Evolutionary conservation across 2,329 filamentous ascomycete genomes (phyloP).

Genomic region (Phialophora tarda): DNA sequence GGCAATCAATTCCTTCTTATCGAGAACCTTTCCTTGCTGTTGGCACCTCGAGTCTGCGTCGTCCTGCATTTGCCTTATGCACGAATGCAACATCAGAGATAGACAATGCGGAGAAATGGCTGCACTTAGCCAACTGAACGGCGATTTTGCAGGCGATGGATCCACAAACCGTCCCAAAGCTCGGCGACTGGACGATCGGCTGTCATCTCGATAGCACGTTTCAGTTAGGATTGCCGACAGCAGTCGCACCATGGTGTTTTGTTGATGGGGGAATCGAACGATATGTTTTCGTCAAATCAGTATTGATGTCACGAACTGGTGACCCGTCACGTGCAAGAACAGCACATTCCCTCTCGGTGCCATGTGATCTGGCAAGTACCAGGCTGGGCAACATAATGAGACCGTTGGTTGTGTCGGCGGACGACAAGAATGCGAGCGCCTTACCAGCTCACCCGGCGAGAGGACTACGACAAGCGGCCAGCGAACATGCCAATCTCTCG

Average conservation of each 20-base stretch:
- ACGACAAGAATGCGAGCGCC: background rate
- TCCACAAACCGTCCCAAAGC: background rate
- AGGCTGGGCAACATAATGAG: background rate
- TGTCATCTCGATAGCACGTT: background rate
- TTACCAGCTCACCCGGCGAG: background rate
- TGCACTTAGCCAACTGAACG: background rate
- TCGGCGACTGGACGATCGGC: background rate
- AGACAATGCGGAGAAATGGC: slow-evolving; percentile 2
- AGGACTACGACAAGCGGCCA: background rate
- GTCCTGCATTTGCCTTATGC: slow-evolving; percentile 7
- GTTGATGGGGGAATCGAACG: background rate
- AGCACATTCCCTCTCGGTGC: background rate
- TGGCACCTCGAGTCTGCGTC: background rate
- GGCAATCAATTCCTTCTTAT: slow-evolving; percentile 7
- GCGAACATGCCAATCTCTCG: background rate
- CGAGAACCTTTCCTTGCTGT: background rate
- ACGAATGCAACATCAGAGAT: slow-evolving; percentile 9
- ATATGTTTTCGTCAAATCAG: background rate
- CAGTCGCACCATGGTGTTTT: background rate
- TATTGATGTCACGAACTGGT: background rate
- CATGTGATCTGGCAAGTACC: background rate
- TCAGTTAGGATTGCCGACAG: background rate
- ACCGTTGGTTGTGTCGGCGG: background rate
- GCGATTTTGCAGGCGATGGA: background rate
- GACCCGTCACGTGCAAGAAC: background rate